phyloP scores from a whole-genome alignment of 768 basidiomycete species.

The Strobilomyces confusus region DNA sequence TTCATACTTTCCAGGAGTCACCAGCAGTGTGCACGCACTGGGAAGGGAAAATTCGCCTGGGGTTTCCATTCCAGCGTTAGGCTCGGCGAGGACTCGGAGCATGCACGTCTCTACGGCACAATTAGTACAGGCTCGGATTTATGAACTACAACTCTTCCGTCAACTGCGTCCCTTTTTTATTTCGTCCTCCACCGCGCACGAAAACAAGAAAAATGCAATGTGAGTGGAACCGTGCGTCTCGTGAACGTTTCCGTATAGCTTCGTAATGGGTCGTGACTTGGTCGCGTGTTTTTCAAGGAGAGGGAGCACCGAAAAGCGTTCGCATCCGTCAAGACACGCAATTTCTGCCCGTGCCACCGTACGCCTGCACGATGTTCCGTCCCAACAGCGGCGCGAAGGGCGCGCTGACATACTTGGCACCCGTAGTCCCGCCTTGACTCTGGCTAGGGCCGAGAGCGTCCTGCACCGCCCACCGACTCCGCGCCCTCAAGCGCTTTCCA shows the following conservation, averaged over 20 bases:
- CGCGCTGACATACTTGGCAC: neutral
- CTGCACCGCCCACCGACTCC: constrained; percentile 26
- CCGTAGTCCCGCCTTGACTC: neutral
- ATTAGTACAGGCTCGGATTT: too few species aligned
- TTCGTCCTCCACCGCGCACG: neutral
- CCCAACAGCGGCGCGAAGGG: constrained; percentile 16
- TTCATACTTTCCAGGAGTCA: too few species aligned
- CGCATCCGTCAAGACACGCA: neutral
- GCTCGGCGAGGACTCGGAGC: too few species aligned
- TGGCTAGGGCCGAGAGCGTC: constrained; percentile 1
- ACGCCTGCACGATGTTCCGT: constrained; percentile 1
- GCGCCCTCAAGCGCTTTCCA: constrained; percentile 19
- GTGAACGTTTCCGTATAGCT: neutral
- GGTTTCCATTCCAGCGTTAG: too few species aligned
- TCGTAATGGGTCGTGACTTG: neutral
- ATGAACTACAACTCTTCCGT: neutral
- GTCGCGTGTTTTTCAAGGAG: neutral
- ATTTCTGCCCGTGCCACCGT: constrained; percentile 14
- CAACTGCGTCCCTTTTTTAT: neutral
- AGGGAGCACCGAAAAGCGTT: neutral
- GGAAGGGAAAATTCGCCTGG: too few species aligned
- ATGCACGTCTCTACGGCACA: too few species aligned
- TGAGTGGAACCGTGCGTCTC: neutral
- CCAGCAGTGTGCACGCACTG: too few species aligned
- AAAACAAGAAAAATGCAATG: neutral